phyloP scores from a whole-genome alignment of 139 green algal species.

The Diplosphaera chodatii region DNA sequence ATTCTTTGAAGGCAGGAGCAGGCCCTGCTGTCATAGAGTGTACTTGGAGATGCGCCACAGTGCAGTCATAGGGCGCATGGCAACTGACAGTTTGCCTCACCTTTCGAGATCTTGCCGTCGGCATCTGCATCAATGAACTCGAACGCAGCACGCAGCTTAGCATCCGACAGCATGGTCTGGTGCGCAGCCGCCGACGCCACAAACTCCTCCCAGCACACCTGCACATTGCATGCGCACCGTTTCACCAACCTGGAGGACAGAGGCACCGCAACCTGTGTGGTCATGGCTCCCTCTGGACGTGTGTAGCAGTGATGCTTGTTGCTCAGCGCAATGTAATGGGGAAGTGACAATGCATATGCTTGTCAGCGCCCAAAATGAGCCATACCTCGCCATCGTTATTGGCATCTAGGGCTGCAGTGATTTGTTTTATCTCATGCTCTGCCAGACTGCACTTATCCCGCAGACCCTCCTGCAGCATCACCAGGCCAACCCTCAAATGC shows the following conservation, averaged over 20 bases:
- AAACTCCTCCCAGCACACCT: slow-evolving; percentile 11
- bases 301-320: too few relatives aligned
- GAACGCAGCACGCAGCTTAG: slow-evolving; percentile 18
- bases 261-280: too few relatives aligned
- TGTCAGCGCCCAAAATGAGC: neutral
- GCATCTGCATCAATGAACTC: slow-evolving; percentile 13
- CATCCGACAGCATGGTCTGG: slow-evolving; percentile 13
- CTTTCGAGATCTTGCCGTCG: neutral
- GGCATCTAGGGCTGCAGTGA: neutral
- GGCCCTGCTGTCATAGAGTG: too few relatives aligned
- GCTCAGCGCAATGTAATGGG: too few relatives aligned
- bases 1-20: too few relatives aligned
- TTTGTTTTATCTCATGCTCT: neutral
- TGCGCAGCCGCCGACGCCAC: slow-evolving; percentile 13
- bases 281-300: too few relatives aligned
- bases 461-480: slow-evolving; percentile 12
- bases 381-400: neutral
- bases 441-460: neutral
- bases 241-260: too few relatives aligned
- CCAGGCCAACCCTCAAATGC: too few relatives aligned
- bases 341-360: too few relatives aligned
- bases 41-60: too few relatives aligned
- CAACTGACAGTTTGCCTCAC: neutral
- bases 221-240: too few relatives aligned
- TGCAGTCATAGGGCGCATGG: too few relatives aligned